Base-by-base conservation (phyloP, 306 rosid genomes). In the Alnus rubra region DNA sequence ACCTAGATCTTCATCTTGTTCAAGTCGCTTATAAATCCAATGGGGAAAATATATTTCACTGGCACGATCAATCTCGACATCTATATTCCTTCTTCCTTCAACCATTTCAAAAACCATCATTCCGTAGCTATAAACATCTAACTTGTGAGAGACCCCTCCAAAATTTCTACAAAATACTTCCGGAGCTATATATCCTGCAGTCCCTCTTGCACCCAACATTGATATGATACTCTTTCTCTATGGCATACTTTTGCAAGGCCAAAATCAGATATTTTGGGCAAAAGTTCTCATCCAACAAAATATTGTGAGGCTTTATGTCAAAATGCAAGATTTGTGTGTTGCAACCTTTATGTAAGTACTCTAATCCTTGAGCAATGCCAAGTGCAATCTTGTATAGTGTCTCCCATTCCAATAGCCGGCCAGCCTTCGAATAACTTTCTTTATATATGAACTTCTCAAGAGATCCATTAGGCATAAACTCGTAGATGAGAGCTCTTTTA, bases 21-120 rank as follows among this genome's bases (percentile, higher is more conserved):
- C 79, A 4, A 87, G 28, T 1, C 74, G 59, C 28, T 77, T 80
- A 39, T 84, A 81, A 71, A 87, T 70, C 85, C 80, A 87, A 8
- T 74, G 64, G 0, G 90, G 83, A 77, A 84, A 84, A 54, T 77
- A 80, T 64, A 80, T 69, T 65, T 84, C 87, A 73, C 86, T 87
- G 0, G 48, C 13, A 64, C n/a, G 3, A 45, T 83, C 78, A 60
- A 10, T 71, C 42, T 58, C 39, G 0, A 67, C 54, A 59, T 85
- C 55, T 5, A 69, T 3, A 39, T 82, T 85, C 14, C 50, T 73
- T 70, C 78, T 85, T 18, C 86, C 87, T 5, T 86, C 87, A 12
- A 88, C 75, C 76, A 86, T 82, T 47, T 88, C 87, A 3, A 85
- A 52, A 49, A 85, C 73, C 84, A 85, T 82, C 86, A 84, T 87